Percentiles rank a stretch among this genome's conserved stretches.
phyloP scores from a whole-genome alignment of 805 yeast genomes.

The Saccharomycopsis sp. region DNA sequence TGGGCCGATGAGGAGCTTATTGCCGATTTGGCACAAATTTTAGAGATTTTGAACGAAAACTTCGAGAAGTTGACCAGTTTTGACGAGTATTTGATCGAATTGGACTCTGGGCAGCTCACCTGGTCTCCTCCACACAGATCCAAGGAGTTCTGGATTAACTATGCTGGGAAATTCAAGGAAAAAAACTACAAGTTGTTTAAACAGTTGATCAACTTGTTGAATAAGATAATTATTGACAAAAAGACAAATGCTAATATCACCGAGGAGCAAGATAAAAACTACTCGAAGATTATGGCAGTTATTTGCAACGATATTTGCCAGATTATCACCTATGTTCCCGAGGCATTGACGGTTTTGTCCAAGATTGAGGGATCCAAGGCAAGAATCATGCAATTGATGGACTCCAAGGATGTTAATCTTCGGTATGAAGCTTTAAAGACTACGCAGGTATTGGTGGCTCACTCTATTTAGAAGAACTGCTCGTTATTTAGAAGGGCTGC shows the following conservation, averaged over 20 bases:
- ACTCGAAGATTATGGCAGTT: conserved; percentile 43
- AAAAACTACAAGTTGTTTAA: conserved; percentile 68
- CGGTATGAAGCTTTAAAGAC: conserved; percentile 93
- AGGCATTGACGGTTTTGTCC: conserved; percentile 46
- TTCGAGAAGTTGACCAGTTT: conserved; percentile 79
- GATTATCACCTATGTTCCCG: conserved; percentile 56
- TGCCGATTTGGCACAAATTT: conserved; percentile 55
- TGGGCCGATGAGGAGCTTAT: conserved; percentile 93
- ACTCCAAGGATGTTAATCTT: conserved; percentile 74
- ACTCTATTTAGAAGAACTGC: conserved; percentile 42
- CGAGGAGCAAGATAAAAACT: conserved; percentile 30
- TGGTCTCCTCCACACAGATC: conserved; percentile 94
- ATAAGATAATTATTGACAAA: conserved; percentile 26
- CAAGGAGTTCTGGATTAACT: conserved; percentile 85
- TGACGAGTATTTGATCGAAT: conserved; percentile 84
- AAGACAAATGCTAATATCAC: conserved; percentile 24
- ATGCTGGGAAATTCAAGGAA: conserved; percentile 67
- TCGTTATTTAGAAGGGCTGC: too few species aligned
- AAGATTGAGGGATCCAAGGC: conserved; percentile 56
- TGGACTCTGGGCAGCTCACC: conserved; percentile 66
- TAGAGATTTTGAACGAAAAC: conserved; percentile 58
- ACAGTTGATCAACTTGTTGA: conserved; percentile 49
- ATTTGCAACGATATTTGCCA: conserved; percentile 62
- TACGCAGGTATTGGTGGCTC: conserved; percentile 88
- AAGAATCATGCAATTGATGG: conserved; percentile 78